Evolutionary conservation across 257 asterid species (phyloP).

Genomic region (Jacaranda copaia): DNA sequence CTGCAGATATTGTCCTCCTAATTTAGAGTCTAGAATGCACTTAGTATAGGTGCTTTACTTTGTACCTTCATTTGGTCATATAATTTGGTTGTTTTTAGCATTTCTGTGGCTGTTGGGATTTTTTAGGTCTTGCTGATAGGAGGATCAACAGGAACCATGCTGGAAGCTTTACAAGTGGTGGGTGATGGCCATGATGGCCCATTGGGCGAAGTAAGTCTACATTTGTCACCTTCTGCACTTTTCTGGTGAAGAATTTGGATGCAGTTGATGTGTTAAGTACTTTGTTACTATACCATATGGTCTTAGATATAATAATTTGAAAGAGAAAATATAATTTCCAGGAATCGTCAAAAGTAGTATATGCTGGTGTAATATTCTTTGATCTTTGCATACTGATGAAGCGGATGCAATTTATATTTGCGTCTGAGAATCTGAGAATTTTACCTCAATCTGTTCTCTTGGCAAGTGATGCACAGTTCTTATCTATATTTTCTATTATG

Average conservation of each 20-base stretch:
- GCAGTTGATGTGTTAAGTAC: conserved; percentile 23
- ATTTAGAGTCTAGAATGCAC: conserved; percentile 6
- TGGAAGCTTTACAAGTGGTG: conserved; percentile 90
- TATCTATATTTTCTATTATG: neutral
- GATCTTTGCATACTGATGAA: conserved; percentile 17
- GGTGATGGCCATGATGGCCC: conserved; percentile 79
- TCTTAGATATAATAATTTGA: conserved; percentile 22
- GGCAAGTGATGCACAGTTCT: neutral
- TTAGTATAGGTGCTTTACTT: conserved; percentile 4
- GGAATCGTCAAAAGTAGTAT: conserved; percentile 13
- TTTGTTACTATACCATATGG: conserved; percentile 10
- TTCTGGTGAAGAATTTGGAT: conserved; percentile 27
- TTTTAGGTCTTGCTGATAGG: conserved; percentile 94
- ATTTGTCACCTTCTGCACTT: conserved; percentile 25
- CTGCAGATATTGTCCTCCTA: neutral
- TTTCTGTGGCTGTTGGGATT: conserved; percentile 25
- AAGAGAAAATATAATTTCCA: conserved; percentile 5
- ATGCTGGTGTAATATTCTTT: conserved; percentile 17
- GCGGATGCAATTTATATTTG: conserved; percentile 15
- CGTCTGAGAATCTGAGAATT: conserved; percentile 19
- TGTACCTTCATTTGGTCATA: conserved; percentile 3
- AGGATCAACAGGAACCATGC: conserved; percentile 99
- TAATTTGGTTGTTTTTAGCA: neutral
- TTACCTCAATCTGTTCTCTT: neutral
- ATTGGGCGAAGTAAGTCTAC: conserved; percentile 74